Evolutionary conservation across 805 yeast species (phyloP).

Genomic region (Yamadazyma insecticola): DNA sequence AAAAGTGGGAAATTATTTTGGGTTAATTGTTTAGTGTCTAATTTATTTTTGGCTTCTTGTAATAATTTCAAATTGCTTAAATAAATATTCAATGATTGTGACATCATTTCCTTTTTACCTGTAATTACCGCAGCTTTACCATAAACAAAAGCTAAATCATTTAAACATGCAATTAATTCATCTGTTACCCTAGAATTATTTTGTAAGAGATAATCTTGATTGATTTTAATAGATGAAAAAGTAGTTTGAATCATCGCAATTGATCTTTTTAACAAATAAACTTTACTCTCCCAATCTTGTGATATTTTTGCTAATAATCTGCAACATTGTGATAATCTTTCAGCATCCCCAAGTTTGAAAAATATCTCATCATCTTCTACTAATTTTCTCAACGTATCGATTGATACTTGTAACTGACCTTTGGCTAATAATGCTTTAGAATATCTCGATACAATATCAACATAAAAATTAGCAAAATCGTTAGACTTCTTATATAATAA

Average conservation of each 20-base stretch:
- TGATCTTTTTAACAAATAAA: slow-evolving; percentile 24
- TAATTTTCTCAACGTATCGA: slow-evolving; percentile 22
- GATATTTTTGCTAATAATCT: slow-evolving; percentile 28
- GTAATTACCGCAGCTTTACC: slow-evolving; percentile 16
- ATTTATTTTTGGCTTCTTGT: slow-evolving; percentile 13
- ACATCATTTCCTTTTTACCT: slow-evolving; percentile 12
- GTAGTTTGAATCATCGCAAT: slow-evolving; percentile 28
- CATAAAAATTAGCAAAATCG: slow-evolving; percentile 36
- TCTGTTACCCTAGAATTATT: slow-evolving; percentile 28
- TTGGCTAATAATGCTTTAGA: slow-evolving; percentile 38
- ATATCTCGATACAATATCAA: slow-evolving; percentile 38
- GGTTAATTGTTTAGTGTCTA: slow-evolving; percentile 13
- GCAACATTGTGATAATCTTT: slow-evolving; percentile 36
- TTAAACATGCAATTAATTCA: slow-evolving; percentile 29
- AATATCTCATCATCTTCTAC: slow-evolving; percentile 34
- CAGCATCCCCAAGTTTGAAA: slow-evolving; percentile 36
- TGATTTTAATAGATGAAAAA: slow-evolving; percentile 20
- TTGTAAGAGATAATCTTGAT: slow-evolving; percentile 21
- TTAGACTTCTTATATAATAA: slow-evolving; percentile 25
- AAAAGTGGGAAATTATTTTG: slow-evolving; percentile 34
- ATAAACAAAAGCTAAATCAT: slow-evolving; percentile 28
- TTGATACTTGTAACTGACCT: slow-evolving; percentile 29
- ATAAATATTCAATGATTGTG: slow-evolving; percentile 31
- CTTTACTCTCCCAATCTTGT: slow-evolving; percentile 15
- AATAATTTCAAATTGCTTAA: slow-evolving; percentile 28